phyloP scores from a whole-genome alignment of 129 eudicot genomes.

The Centella asiatica region DNA sequence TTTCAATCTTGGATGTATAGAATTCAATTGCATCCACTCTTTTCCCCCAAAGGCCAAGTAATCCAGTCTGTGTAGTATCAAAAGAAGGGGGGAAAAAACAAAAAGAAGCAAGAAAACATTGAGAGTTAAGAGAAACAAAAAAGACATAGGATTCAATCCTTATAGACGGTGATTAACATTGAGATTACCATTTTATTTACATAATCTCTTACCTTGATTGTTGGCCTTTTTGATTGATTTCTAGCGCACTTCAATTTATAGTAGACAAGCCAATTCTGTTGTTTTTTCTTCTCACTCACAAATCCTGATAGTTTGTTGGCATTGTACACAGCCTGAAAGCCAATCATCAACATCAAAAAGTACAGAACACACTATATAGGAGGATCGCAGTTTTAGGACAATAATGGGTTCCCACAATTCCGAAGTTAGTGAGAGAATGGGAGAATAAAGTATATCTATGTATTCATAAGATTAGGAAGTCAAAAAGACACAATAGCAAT shows the following conservation, averaged over 20 bases:
- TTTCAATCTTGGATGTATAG: conserved; percentile 41
- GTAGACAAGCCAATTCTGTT: conserved; percentile 80
- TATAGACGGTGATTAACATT: not conserved
- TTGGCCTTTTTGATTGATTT: conserved; percentile 48
- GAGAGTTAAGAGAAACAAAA: not conserved
- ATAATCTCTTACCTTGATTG: conserved; percentile 42
- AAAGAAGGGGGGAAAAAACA: no score
- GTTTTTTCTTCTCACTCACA: conserved; percentile 60
- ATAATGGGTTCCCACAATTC: no score
- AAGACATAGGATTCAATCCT: not conserved
- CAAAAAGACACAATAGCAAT: no score
- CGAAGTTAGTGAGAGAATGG: not conserved
- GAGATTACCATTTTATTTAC: no score
- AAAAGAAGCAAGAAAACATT: conserved; percentile 14
- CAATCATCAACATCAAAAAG: not conserved
- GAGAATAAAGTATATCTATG: not conserved
- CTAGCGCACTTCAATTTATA: conserved; percentile 61
- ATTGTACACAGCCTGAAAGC: conserved; percentile 59
- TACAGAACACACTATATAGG: not conserved
- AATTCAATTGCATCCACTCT: conserved; percentile 63
- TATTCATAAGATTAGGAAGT: no score
- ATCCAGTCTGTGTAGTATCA: conserved; percentile 56
- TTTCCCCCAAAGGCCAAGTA: conserved; percentile 55
- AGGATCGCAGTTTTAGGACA: not conserved
- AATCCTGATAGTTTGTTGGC: conserved; percentile 53